These are phyloP conservation scores for Populus hybrid DNA, from an alignment of 441 rosid species.

Conservation along the genomic window DNA sequence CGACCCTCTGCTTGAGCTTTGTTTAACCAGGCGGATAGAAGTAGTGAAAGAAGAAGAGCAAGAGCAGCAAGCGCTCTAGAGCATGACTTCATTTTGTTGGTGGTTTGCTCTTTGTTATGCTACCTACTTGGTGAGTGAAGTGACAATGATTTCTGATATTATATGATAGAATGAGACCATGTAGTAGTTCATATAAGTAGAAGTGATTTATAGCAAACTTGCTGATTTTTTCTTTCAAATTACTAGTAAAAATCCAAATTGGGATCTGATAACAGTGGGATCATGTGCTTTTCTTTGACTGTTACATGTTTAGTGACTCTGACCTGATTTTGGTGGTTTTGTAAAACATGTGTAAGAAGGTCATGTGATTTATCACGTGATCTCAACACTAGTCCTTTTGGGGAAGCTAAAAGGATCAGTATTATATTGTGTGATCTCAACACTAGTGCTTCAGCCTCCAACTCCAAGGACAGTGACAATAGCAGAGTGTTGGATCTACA, in stretches of 20 bases:
- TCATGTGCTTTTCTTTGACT: slow-evolving; percentile 76
- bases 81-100: slow-evolving; percentile 39
- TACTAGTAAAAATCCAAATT: slow-evolving; percentile 20
- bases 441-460: neutral
- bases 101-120: neutral
- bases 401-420: neutral
- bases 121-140: neutral
- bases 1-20: slow-evolving; percentile 43
- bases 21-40: slow-evolving; percentile 37
- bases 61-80: slow-evolving; percentile 29
- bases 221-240: neutral
- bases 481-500: neutral
- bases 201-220: neutral
- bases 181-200: slow-evolving; percentile 9
- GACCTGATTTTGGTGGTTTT: slow-evolving; percentile 8
- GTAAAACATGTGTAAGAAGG: neutral
- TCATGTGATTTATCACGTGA: slow-evolving; percentile 24
- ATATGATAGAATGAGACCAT: neutral
- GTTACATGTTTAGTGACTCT: slow-evolving; percentile 25
- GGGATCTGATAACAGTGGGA: slow-evolving; percentile 45
- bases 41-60: slow-evolving; percentile 40
- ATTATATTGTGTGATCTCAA: neutral
- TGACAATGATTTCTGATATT: neutral
- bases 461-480: neutral
- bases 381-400: neutral